Evolutionary conservation across 495 filamentous ascomycete species (phyloP), one percentile per base, ranked within the genome.

Genomic region (Neurospora sp.): DNA sequence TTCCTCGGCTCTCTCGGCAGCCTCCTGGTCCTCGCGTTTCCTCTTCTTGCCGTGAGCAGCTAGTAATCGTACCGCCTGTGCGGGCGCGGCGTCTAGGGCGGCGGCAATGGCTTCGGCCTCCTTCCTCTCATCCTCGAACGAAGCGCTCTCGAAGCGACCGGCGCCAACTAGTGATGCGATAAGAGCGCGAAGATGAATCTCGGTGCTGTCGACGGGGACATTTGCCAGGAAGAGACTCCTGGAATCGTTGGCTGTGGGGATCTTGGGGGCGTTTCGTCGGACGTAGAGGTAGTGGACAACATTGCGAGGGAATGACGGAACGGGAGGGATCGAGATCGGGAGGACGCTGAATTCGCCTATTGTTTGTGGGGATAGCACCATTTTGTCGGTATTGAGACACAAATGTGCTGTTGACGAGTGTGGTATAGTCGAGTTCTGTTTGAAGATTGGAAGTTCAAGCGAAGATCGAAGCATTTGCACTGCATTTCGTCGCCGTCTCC

Each of bases 181-280:
- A 0, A 99, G 83, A 72, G 88, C 84, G 43, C 93, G 90, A 21
- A 98, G 82, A 77, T 96, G 93, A 1, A 82, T 77, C 69, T 92
- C 89, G 42, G 92, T 97, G 72, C 92, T 89, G 81, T 98, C 95
- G 76, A 94, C 84, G 40, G 96, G 96, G 7, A 95, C 79, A 79
- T 99, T 98, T 74, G 94, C 90, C 31, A 94, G 78, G 83, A 97
- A 99, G 34, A 99, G 86, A 69, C 91, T 92, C 73, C 93, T 90
- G 31, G 87, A 79, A 77, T 94, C 89, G 77, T 91, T 86, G 21
- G 88, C 84, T 13, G 91, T 91, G 19, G 93, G 90, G 34, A 94
- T 86, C 77, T 90, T 92, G 72, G 92, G 94, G 59, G 90, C 86
- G 79, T 98, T 93, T 39, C 88, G 89, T 72, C 91, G 92, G 70